Base-by-base conservation (phyloP, 257 asterid genomes). In the Solanum bukasovii region DNA sequence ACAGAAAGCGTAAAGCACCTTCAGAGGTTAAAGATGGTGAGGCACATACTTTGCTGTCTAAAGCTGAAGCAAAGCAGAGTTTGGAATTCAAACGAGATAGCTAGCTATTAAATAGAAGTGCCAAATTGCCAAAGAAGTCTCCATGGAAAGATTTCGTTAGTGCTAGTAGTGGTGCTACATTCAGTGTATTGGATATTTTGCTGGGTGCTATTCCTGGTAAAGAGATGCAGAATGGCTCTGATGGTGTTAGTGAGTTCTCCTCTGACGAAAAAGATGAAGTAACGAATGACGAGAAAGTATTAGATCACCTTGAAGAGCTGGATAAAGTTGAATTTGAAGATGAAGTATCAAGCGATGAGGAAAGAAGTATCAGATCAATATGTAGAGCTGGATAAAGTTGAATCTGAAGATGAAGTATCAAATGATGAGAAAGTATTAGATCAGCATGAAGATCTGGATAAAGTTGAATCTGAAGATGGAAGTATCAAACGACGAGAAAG, bases 1-100 rank as follows among this genome's bases (percentile, higher is more conserved):
- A 92, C 84, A 91, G 90, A 90, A 93, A 93, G 92, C 87, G 93
- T 88, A 96, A 92, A 91, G 91, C 88, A 72, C 75, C 91, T 40
- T 75, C 67, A 73, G 44, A 5, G 68, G 23, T 4, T 71, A 92
- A 90, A 74, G 91, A 90, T 12, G 46, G 87, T 23, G 65, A 88
- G n/a, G 31, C 61, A 79, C 89, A 88, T 72, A 74, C 7, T 4
- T 25, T 73, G 27, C 59, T 88, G 77, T 73, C 88, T 40, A 71
- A 31, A 75, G 87, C 87, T 88, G 84, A 83, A 89, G 91, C 23
- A 78, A 89, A 77, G 84, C 84, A 49, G n/a, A 49, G 14, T 21
- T 87, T 56, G 12, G 84, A 79, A 67, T 44, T 84, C 52, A 59
- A 84, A 63, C 44, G 90, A 40, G 92, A 88, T 88, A 79, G 87